phyloP scores from a whole-genome alignment of 140 eudicot genomes.

The Ambrosia hybrid region DNA sequence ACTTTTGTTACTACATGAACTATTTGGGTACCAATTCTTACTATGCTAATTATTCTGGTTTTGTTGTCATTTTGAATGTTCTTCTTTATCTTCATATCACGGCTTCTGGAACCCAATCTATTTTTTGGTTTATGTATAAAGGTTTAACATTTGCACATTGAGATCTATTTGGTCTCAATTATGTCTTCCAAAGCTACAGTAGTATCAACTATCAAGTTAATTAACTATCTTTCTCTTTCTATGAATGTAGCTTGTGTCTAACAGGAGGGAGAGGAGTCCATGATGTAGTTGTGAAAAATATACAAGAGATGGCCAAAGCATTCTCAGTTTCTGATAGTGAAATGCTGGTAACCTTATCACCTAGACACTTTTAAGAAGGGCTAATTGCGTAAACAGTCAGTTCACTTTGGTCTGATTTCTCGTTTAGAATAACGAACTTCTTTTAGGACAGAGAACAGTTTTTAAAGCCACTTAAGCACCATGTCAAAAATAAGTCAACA shows the following conservation, averaged over 20 bases:
- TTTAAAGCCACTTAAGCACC: neutral
- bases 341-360: slow-evolving; percentile 57
- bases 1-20: slow-evolving; percentile 57
- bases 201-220: too few relatives aligned
- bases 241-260: slow-evolving; percentile 63
- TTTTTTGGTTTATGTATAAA: too few relatives aligned
- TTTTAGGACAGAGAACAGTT: neutral
- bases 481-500: neutral
- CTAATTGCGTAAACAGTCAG: neutral
- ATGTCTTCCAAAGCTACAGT: too few relatives aligned
- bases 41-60: slow-evolving; percentile 21
- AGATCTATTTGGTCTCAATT: too few relatives aligned
- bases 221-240: slow-evolving; percentile 6
- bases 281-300: slow-evolving; percentile 43
- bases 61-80: neutral
- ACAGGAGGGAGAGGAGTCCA: slow-evolving; percentile 72
- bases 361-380: slow-evolving; percentile 2
- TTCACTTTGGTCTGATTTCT: neutral
- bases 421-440: neutral
- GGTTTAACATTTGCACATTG: too few relatives aligned
- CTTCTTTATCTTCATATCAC: neutral
- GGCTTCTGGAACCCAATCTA: neutral
- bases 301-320: slow-evolving; percentile 55
- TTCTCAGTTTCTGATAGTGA: slow-evolving; percentile 71
- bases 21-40: slow-evolving; percentile 55